phyloP scores from a whole-genome alignment of 164 flowering plant genomes.

The Litsea cubeba region DNA sequence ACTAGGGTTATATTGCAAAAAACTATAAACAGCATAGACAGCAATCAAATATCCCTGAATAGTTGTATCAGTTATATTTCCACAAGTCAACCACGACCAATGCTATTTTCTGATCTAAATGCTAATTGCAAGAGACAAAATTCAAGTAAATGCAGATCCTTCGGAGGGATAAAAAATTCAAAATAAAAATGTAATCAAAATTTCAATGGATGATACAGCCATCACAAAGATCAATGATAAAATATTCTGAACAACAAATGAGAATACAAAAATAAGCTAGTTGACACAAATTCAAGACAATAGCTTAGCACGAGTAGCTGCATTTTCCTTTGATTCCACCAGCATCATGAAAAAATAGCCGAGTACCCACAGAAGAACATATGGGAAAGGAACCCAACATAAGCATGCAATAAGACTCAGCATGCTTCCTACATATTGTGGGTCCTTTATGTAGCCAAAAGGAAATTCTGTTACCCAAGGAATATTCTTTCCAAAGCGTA shows the following conservation, averaged over 20 bases:
- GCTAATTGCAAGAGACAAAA: too few species aligned
- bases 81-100: too few species aligned
- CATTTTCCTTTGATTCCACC: conserved; percentile 70
- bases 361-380: conserved; percentile 70
- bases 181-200: not conserved
- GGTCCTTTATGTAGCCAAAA: conserved; percentile 81
- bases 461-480: conserved; percentile 96
- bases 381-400: conserved; percentile 76
- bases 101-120: too few species aligned
- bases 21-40: too few species aligned
- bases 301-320: conserved; percentile 76
- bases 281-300: conserved; percentile 8
- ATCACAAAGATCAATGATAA: not conserved
- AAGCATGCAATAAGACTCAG: conserved; percentile 74
- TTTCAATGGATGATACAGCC: not conserved
- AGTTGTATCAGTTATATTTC: too few species aligned
- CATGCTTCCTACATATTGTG: conserved; percentile 92
- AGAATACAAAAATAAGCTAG: not conserved
- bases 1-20: too few species aligned
- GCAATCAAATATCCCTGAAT: too few species aligned
- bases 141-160: too few species aligned
- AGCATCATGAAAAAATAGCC: conserved; percentile 75
- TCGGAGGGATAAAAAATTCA: not conserved
- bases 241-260: not conserved
- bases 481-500: conserved; percentile 78